Evolutionary conservation across 2,329 filamentous ascomycete species (phyloP).

Genomic region (Colletotrichum orbiculare): DNA sequence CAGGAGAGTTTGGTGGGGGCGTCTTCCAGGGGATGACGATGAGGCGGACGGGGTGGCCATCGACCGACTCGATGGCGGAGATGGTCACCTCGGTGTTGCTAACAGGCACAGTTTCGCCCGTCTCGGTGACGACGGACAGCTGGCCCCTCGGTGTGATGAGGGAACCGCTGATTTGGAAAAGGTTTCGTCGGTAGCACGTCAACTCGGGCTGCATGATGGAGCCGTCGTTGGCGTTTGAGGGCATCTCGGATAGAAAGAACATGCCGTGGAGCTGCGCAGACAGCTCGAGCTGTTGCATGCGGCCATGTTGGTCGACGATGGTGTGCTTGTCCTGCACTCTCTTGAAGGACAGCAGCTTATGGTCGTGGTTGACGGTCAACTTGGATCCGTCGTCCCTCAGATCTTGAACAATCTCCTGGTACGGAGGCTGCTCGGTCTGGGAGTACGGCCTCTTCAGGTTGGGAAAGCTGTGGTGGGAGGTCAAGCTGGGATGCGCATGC

Average conservation of each 20-base stretch:
- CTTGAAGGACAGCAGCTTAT: slow-evolving; percentile 70
- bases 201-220: slow-evolving; percentile 78
- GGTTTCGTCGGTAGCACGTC: slow-evolving; percentile 94
- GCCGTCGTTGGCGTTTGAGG: slow-evolving; percentile 69
- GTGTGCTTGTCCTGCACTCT: slow-evolving; percentile 69
- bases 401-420: slow-evolving; percentile 71
- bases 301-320: slow-evolving; percentile 68
- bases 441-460: slow-evolving; percentile 69
- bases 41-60: slow-evolving; percentile 90
- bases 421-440: slow-evolving; percentile 64
- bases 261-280: slow-evolving; percentile 85
- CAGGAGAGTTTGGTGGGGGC: slow-evolving; percentile 81
- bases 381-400: slow-evolving; percentile 68
- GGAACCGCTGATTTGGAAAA: slow-evolving; percentile 95
- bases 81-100: slow-evolving; percentile 86
- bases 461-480: slow-evolving; percentile 63
- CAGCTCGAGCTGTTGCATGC: slow-evolving; percentile 70
- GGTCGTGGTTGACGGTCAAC: slow-evolving; percentile 68
- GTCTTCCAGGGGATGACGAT: slow-evolving; percentile 99
- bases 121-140: slow-evolving; percentile 83
- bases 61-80: slow-evolving; percentile 93
- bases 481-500: slow-evolving; percentile 59
- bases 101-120: slow-evolving; percentile 86
- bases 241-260: slow-evolving; percentile 88
- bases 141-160: slow-evolving; percentile 83